Evolutionary conservation across 148 eudicot genomes (phyloP).

Genomic region (Cornus suecica): DNA sequence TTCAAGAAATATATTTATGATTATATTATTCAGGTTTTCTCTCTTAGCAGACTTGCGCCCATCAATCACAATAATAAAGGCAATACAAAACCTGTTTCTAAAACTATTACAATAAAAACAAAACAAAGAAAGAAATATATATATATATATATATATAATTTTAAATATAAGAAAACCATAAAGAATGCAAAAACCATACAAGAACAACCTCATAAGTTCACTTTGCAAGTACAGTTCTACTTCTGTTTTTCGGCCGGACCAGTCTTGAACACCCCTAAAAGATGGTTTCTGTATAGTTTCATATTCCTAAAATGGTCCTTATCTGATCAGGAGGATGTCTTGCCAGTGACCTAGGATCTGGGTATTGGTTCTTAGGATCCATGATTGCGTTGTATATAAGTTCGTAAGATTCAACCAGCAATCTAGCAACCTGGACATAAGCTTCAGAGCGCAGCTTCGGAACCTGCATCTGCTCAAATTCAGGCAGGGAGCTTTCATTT

Average conservation of each 20-base stretch:
- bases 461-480: constrained; percentile 87
- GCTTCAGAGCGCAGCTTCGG: constrained; percentile 91
- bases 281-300: constrained; percentile 5
- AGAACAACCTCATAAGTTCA: too few relatives aligned
- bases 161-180: too few relatives aligned
- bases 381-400: constrained; percentile 65
- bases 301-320: constrained; percentile 95
- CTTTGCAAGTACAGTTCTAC: background rate
- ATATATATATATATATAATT: background rate
- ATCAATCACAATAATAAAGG: background rate
- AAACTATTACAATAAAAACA: background rate
- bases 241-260: background rate
- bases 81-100: background rate
- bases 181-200: too few relatives aligned
- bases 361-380: constrained; percentile 72
- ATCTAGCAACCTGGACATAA: constrained; percentile 57
- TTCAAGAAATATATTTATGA: background rate
- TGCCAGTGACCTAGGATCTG: constrained; percentile 89
- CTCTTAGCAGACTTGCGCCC: background rate
- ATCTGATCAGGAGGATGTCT: constrained; percentile 97
- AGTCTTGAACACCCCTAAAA: background rate
- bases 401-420: constrained; percentile 77
- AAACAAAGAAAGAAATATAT: background rate
- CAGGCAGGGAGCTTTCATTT: constrained; percentile 79
- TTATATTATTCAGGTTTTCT: too few relatives aligned